A percentile compares a stretch with the other conserved stretches of the same genome.
These are phyloP conservation scores for Cyberlindnera maclurae DNA, from an alignment of 805 yeast genomes.

Conservation along the genomic window DNA sequence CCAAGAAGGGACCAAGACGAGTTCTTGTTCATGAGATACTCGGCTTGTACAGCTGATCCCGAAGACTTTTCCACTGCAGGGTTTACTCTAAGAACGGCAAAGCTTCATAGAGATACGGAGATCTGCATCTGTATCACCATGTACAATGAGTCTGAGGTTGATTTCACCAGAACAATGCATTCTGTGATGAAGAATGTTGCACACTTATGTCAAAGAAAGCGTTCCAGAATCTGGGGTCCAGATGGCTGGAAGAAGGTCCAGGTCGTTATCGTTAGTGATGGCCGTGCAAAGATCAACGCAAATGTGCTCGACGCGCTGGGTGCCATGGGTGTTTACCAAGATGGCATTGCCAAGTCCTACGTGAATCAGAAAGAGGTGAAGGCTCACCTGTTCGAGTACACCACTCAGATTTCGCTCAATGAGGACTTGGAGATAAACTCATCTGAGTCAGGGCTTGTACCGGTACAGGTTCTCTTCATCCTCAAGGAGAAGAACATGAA, in stretches of 20 bases:
- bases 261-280: conserved; percentile 87
- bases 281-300: conserved; percentile 80
- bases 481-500: conserved; percentile 87
- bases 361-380: conserved; percentile 89
- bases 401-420: conserved; percentile 91
- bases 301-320: conserved; percentile 84
- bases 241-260: conserved; percentile 97
- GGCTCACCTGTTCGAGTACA: conserved; percentile 92
- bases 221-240: conserved; percentile 88
- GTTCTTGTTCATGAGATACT: conserved; percentile 91
- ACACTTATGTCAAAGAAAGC: conserved; percentile 72
- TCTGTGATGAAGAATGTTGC: conserved; percentile 91
- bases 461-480: conserved; percentile 91
- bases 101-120: conserved; percentile 86
- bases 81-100: conserved; percentile 79
- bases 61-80: conserved; percentile 77
- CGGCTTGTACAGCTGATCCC: conserved; percentile 94
- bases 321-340: conserved; percentile 95
- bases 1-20: conserved; percentile 89
- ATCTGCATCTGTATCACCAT: conserved; percentile 88
- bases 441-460: conserved; percentile 82
- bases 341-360: conserved; percentile 90
- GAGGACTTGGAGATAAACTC: conserved; percentile 86
- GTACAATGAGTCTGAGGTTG: conserved; percentile 92
- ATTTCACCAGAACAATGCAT: conserved; percentile 90